Percentiles rank a stretch among this genome's conserved stretches.
phyloP scores from a whole-genome alignment of 2,329 filamentous ascomycete species.

The Colletotrichum spaethianum region DNA sequence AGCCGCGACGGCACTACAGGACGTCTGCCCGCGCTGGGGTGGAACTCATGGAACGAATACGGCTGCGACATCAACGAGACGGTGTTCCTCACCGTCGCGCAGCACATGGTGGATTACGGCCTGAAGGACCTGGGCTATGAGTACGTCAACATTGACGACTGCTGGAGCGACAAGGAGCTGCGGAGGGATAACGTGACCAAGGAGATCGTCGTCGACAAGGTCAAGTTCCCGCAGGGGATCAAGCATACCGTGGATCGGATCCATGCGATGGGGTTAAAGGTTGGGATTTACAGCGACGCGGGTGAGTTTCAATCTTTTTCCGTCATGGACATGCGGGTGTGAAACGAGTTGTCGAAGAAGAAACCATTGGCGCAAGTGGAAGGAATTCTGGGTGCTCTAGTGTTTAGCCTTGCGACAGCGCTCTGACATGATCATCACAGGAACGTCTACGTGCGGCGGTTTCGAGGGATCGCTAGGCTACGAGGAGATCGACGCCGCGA shows the following conservation, averaged over 20 bases:
- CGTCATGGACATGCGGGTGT: background rate
- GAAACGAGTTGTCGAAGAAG: background rate
- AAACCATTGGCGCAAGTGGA: too few species aligned
- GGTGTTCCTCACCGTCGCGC: constrained; percentile 62
- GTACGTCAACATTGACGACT: constrained; percentile 75
- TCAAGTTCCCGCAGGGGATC: constrained; percentile 72
- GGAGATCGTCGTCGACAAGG: constrained; percentile 61
- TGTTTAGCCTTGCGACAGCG: background rate
- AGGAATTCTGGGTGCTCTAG: background rate
- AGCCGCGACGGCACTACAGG: constrained; percentile 42
- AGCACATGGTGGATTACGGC: constrained; percentile 63
- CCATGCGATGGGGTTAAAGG: constrained; percentile 70
- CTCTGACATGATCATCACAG: constrained; percentile 26
- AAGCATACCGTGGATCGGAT: constrained; percentile 65
- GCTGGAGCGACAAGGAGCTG: constrained; percentile 64
- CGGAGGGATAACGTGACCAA: constrained; percentile 57
- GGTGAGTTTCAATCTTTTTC: constrained; percentile 49
- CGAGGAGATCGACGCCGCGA: constrained; percentile 70
- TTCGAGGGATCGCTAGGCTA: constrained; percentile 71
- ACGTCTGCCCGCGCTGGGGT: constrained; percentile 59
- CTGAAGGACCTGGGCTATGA: constrained; percentile 68
- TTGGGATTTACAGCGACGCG: constrained; percentile 74
- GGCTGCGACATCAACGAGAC: constrained; percentile 65
- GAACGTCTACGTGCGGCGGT: constrained; percentile 63
- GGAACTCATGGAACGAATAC: constrained; percentile 69